Percentiles rank a stretch among this genome's conserved stretches.
Conservation (phyloP, 768 basidiomycete species). For the Lactifluus volemus region DNA sequence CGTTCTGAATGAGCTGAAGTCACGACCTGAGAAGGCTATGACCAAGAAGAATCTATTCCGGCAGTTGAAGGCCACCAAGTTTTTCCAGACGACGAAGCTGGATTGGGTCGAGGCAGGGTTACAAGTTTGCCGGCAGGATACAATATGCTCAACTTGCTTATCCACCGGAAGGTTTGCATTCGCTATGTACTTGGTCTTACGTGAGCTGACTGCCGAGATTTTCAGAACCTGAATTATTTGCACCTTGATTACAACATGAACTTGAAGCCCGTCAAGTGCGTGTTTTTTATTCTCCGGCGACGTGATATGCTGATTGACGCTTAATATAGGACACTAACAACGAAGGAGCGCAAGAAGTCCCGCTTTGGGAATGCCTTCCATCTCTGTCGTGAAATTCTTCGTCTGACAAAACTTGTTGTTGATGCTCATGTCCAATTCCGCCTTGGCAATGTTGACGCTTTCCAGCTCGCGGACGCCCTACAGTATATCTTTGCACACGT, state of each 20-base stretch:
- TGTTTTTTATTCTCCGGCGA: background rate
- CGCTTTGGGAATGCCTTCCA: slow-evolving; percentile 99
- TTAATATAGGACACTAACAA: slow-evolving; percentile 76
- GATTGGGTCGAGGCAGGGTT: slow-evolving; percentile 99
- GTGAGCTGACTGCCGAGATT: slow-evolving; percentile 1
- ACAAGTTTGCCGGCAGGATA: slow-evolving; percentile 99
- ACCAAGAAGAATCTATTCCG: slow-evolving; percentile 96
- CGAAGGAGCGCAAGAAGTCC: slow-evolving; percentile 99
- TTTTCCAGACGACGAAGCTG: slow-evolving; percentile 96
- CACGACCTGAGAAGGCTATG: slow-evolving; percentile 90
- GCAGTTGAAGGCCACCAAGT: slow-evolving; percentile 96
- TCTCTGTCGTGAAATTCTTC: slow-evolving; percentile 93
- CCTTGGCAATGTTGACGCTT: slow-evolving; percentile 96
- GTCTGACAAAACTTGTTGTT: slow-evolving; percentile 96
- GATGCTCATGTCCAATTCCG: slow-evolving; percentile 99
- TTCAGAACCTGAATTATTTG: slow-evolving; percentile 81
- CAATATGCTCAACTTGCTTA: slow-evolving; percentile 98
- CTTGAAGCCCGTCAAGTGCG: slow-evolving; percentile 86
- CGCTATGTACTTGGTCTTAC: background rate
- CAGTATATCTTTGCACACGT: slow-evolving; percentile 98
- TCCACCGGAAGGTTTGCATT: slow-evolving; percentile 81
- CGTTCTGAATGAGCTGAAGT: slow-evolving; percentile 90
- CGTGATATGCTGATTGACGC: slow-evolving; percentile 13
- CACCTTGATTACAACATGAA: slow-evolving; percentile 99
- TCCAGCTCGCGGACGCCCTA: slow-evolving; percentile 96